Evolutionary conservation across 2,329 filamentous ascomycete genomes (phyloP).

Genomic region (Diplocarpon rosae): DNA sequence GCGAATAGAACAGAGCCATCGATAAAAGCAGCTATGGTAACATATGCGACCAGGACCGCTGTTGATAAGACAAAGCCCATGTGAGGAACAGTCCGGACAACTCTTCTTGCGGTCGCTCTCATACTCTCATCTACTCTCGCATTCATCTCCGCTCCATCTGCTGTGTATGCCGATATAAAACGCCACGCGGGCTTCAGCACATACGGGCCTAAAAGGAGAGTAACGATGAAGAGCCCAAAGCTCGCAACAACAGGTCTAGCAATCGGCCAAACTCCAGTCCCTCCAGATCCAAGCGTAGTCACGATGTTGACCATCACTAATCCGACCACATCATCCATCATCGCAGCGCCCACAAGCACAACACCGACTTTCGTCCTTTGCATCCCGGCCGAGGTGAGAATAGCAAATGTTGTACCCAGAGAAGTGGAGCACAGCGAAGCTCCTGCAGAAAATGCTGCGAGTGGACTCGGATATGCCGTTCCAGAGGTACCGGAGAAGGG

Average conservation of each 20-base stretch:
- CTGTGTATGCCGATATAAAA: too few species aligned
- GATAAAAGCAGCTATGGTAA: slow-evolving; percentile 29
- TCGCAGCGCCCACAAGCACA: slow-evolving; percentile 60
- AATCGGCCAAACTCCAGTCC: slow-evolving; percentile 24
- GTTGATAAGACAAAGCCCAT: slow-evolving; percentile 13
- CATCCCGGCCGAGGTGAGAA: slow-evolving; percentile 49
- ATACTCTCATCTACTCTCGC: too few species aligned
- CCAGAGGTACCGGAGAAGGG: slow-evolving; percentile 17
- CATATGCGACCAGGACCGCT: slow-evolving; percentile 13
- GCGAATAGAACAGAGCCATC: slow-evolving; percentile 40
- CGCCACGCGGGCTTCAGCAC: too few species aligned
- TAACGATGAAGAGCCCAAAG: slow-evolving; percentile 16
- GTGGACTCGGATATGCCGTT: neutral
- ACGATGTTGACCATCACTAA: slow-evolving; percentile 70
- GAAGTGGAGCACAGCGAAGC: slow-evolving; percentile 65
- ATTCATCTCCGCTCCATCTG: too few species aligned
- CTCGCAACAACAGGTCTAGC: slow-evolving; percentile 33
- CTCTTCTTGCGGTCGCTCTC: too few species aligned
- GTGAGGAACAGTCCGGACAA: too few species aligned
- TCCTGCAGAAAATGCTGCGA: slow-evolving; percentile 54
- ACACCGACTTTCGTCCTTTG: slow-evolving; percentile 43
- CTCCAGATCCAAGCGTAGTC: slow-evolving; percentile 43
- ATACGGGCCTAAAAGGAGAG: neutral
- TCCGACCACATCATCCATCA: slow-evolving; percentile 73
- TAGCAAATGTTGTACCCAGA: slow-evolving; percentile 58